Evolutionary conservation across 169 alveolate genomes (phyloP).

Genomic region (Cryptosporidium ubiquitum): DNA sequence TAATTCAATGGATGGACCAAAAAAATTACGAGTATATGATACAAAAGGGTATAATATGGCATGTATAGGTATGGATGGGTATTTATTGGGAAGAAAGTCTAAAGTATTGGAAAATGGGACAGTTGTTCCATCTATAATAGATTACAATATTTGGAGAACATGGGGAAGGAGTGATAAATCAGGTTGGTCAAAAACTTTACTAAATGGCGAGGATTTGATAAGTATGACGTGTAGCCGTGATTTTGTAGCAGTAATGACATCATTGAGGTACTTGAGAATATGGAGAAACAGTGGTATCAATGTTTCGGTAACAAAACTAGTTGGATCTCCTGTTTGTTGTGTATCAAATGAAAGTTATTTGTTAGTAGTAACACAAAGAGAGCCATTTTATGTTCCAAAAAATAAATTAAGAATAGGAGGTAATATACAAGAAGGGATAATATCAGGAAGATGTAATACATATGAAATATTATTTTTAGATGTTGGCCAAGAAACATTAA

Average conservation of each 20-base stretch:
- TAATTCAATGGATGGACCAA: conserved; percentile 67
- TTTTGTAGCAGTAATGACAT: conserved; percentile 57
- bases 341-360: conserved; percentile 62
- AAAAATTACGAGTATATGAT: conserved; percentile 49
- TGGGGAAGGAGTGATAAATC: conserved; percentile 73
- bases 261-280: conserved; percentile 64
- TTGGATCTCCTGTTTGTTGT: conserved; percentile 60
- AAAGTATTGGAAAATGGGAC: conserved; percentile 50
- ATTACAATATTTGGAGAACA: conserved; percentile 61
- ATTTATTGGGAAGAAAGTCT: conserved; percentile 53
- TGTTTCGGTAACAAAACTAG: conserved; percentile 19
- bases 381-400: conserved; percentile 40
- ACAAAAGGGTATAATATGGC: conserved; percentile 66
- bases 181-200: conserved; percentile 52
- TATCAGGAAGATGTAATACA: conserved; percentile 52
- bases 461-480: conserved; percentile 31
- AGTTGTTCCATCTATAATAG: conserved; percentile 24
- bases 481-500: conserved; percentile 9
- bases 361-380: conserved; percentile 61
- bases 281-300: conserved; percentile 70
- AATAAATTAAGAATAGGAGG: not conserved
- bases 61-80: conserved; percentile 58
- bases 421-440: conserved; percentile 1
- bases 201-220: conserved; percentile 38
- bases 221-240: conserved; percentile 58